Conservation (phyloP, 768 basidiomycete genomes). For the Hirschioporus abietinus region DNA sequence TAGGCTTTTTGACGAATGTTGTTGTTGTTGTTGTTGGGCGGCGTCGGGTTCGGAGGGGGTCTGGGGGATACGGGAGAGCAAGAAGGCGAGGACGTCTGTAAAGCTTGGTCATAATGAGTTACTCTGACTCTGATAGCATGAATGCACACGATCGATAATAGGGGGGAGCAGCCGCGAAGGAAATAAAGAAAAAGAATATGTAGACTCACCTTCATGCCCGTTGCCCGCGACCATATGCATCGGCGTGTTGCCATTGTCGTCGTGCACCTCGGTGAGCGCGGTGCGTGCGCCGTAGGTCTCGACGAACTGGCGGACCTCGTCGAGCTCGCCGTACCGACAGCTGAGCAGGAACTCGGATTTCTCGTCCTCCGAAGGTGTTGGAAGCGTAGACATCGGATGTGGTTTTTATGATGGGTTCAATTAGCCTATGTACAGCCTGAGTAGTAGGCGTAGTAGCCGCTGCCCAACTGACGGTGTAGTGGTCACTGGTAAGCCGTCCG, state of each 20-base stretch:
- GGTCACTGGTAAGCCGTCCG: too few species aligned
- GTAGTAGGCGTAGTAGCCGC: too few species aligned
- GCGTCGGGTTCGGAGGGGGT: slow-evolving; percentile 22
- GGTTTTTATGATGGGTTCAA: too few species aligned
- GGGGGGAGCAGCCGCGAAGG: not conserved
- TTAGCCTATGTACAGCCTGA: too few species aligned
- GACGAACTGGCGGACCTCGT: slow-evolving; percentile 68
- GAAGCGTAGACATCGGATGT: not conserved
- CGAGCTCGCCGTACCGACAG: slow-evolving; percentile 84
- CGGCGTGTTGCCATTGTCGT: slow-evolving; percentile 73
- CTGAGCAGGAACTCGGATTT: slow-evolving; percentile 73
- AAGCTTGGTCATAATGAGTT: slow-evolving; percentile 33
- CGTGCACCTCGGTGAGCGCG: slow-evolving; percentile 45
- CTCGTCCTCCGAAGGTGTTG: slow-evolving; percentile 34
- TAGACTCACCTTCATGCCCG: slow-evolving; percentile 71
- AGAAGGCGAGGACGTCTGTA: slow-evolving; percentile 69
- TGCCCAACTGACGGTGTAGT: too few species aligned
- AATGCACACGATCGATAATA: not conserved
- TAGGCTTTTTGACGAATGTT: too few species aligned
- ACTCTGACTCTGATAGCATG: too few species aligned
- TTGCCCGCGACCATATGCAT: slow-evolving; percentile 89
- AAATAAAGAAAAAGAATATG: slow-evolving; percentile 1
- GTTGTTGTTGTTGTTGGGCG: too few species aligned
- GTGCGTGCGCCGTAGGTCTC: slow-evolving; percentile 45
- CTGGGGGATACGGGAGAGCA: slow-evolving; percentile 59